phyloP scores from a whole-genome alignment of 345 rosid genomes.

The Bretschneidera sinensis region DNA sequence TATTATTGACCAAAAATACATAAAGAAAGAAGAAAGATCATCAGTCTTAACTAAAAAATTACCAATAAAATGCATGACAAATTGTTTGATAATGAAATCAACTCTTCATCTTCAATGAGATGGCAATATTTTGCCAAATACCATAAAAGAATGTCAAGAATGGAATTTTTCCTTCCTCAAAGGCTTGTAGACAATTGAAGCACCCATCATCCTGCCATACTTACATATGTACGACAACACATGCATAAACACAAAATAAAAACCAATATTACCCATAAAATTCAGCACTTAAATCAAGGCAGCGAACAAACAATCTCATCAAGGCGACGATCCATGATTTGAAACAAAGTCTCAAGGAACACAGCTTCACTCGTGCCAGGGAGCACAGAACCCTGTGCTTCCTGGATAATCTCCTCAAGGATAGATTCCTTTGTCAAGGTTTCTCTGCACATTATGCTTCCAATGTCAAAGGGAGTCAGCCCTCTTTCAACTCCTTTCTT shows the following conservation, averaged over 20 bases:
- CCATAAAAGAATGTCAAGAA: no score
- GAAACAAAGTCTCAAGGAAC: constrained; percentile 38
- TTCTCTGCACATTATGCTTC: constrained; percentile 79
- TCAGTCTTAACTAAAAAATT: no score
- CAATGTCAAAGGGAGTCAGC: constrained; percentile 65
- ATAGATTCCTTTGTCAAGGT: constrained; percentile 51
- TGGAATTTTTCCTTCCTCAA: neutral
- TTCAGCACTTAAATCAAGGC: neutral
- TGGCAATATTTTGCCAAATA: no score
- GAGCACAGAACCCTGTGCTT: constrained; percentile 41
- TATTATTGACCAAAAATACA: no score
- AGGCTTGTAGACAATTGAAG: neutral
- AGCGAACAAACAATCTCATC: constrained; percentile 18
- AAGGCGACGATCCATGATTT: constrained; percentile 46
- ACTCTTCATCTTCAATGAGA: neutral
- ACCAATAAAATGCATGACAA: neutral
- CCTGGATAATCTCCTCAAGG: constrained; percentile 45
- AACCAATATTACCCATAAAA: neutral
- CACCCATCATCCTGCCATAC: no score
- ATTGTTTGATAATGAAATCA: neutral
- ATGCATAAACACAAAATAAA: neutral
- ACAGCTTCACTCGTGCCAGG: constrained; percentile 44
- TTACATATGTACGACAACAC: no score
- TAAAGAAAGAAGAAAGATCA: no score
- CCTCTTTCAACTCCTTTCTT: constrained; percentile 79